A percentile compares a stretch with the other conserved stretches of the same genome.
Conservation (phyloP, 2,329 filamentous ascomycete species). For the Claviceps purpurea region DNA sequence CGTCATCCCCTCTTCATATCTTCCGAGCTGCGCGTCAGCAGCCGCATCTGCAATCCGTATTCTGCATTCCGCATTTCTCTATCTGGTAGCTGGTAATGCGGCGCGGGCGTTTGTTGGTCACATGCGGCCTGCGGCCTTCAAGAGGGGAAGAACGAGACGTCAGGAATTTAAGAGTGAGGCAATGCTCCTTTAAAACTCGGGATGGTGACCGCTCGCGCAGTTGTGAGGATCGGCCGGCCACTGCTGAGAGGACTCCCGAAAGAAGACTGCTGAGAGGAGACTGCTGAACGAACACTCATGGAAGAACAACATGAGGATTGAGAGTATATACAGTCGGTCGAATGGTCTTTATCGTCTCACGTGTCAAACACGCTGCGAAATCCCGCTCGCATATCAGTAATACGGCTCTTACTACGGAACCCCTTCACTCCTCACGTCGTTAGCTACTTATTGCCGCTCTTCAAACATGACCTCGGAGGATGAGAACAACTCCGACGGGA, state of each 20-base stretch:
- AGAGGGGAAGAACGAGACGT: too few species aligned
- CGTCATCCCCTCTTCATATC: neutral
- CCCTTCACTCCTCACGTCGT: neutral
- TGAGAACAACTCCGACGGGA: constrained; percentile 57
- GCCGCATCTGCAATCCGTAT: constrained; percentile 21
- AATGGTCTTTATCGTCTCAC: constrained; percentile 5
- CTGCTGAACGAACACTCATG: too few species aligned
- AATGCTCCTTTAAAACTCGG: too few species aligned
- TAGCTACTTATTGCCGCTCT: neutral
- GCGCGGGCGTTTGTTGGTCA: too few species aligned
- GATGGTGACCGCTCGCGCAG: constrained; percentile 14
- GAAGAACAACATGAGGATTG: neutral
- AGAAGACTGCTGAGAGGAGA: too few species aligned
- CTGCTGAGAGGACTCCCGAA: too few species aligned
- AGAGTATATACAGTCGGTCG: constrained; percentile 2
- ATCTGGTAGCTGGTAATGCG: constrained; percentile 13
- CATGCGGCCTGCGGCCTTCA: too few species aligned
- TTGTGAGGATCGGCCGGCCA: too few species aligned
- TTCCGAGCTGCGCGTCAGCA: constrained; percentile 20
- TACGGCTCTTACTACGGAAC: neutral
- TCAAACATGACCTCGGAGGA: constrained; percentile 37
- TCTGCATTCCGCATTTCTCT: constrained; percentile 22
- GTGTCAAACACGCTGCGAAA: constrained; percentile 6
- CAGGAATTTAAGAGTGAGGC: too few species aligned
- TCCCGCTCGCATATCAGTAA: neutral